Base-by-base conservation (phyloP, 257 asterid genomes). In the Solanum chiquidenum region DNA sequence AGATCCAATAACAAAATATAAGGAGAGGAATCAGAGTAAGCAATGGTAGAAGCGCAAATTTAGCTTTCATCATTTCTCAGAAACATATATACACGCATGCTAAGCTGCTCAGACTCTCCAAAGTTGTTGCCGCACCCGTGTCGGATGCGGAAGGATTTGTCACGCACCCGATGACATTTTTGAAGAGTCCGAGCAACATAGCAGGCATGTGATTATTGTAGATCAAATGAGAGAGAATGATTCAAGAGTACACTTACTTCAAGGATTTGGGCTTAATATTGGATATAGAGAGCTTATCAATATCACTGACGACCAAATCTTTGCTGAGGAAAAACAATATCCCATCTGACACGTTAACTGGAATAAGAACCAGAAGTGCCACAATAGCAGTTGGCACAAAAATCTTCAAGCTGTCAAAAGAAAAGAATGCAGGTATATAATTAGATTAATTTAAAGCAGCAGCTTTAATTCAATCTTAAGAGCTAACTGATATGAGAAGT, bases 251-350 rank as follows among this genome's bases (percentile, higher is more conserved):
- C 23, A 91, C 99, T 94, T 93, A 96, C 99, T 95, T 96, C 79
- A 91, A 71, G 29, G 99, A 97, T 88, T 92, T 64, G 55, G 99
- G 94, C 64, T 90, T 93, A 84, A 97, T 95, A 92, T 97, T 97
- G 62, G 99, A 97, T 92, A 97, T 93, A 1, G 99, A 97, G 87
- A 97, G 99, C 93, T 95, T 97, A 92, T 97, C 99, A n/a, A 97
- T 94, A 93, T 97, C 90, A 72, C 93, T 94, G 87, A 93, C 95
- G 40, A 97, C 99, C 98, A 97, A 91, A 86, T 96, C 99, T 12
- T 89, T 96, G 23, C 94, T 88, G 89, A 97, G 93, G 84, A 94
- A 93, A 88, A 85, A 92, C 73, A 97, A 83, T 62, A 94, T 94
- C 86, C 98, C 98, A 83, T 92, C 96, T 12, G 98, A 93, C 49